Evolutionary conservation across 148 eudicot genomes (phyloP).

Genomic region (Cornus kousa): DNA sequence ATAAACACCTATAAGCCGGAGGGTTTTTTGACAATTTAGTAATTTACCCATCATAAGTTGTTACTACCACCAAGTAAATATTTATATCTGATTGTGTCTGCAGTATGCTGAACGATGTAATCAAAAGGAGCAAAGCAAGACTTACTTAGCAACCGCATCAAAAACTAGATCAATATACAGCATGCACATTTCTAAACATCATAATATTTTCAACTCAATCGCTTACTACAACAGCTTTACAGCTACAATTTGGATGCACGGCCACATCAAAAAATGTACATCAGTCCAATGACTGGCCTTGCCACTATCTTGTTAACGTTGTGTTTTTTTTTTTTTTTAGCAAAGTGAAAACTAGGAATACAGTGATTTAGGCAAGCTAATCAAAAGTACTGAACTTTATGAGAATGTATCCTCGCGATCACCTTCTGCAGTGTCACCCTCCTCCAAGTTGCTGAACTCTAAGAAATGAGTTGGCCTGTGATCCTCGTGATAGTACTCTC

Average conservation of each 20-base stretch:
- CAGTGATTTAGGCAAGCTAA: neutral
- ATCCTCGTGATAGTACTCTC: slow-evolving; percentile 89
- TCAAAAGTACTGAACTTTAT: neutral
- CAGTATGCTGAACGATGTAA: too few relatives aligned
- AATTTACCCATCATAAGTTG: too few relatives aligned
- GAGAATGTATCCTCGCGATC: slow-evolving; percentile 90
- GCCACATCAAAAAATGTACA: neutral
- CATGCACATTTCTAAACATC: too few relatives aligned
- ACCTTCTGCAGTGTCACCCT: slow-evolving; percentile 71
- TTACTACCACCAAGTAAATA: too few relatives aligned
- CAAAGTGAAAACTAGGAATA: neutral
- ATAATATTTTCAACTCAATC: too few relatives aligned
- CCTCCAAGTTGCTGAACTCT: slow-evolving; percentile 91
- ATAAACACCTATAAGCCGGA: too few relatives aligned
- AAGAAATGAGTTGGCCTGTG: slow-evolving; percentile 92
- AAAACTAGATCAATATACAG: too few relatives aligned
- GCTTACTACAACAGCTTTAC: neutral
- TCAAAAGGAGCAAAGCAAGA: too few relatives aligned
- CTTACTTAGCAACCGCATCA: too few relatives aligned
- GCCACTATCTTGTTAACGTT: neutral
- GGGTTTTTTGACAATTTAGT: too few relatives aligned
- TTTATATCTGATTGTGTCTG: too few relatives aligned
- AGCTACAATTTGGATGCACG: neutral
- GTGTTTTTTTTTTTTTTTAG: neutral
- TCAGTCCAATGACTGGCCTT: too few relatives aligned